These are phyloP conservation scores for Moelleriella libera DNA, from an alignment of 2,329 filamentous ascomycete genomes.

Conservation along the genomic window DNA sequence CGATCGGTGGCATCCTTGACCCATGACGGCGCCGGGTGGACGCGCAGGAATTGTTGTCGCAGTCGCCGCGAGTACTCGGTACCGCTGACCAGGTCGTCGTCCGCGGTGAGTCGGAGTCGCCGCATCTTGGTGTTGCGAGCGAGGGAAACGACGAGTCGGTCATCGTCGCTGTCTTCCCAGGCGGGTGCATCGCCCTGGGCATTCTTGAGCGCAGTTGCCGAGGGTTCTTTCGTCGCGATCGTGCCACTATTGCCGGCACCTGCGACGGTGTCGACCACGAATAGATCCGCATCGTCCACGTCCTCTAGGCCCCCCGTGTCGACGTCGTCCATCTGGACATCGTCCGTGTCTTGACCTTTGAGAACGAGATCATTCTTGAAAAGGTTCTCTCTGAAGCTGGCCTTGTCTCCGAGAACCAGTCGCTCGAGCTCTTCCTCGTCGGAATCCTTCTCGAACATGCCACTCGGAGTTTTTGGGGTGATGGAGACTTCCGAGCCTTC, in stretches of 20 bases:
- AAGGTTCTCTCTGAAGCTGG: conserved; percentile 66
- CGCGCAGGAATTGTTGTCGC: conserved; percentile 57
- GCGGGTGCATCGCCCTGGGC: conserved; percentile 35
- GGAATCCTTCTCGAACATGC: conserved; percentile 53
- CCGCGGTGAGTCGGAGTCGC: conserved; percentile 68
- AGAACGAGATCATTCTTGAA: conserved; percentile 25
- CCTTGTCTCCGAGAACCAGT: conserved; percentile 75
- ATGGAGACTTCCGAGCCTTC: conserved; percentile 13
- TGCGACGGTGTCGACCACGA: conserved; percentile 63
- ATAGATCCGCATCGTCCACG: conserved; percentile 64
- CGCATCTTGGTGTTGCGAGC: conserved; percentile 56
- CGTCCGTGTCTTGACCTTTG: conserved; percentile 25
- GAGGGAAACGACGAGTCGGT: conserved; percentile 71
- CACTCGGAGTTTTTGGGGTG: conserved; percentile 13
- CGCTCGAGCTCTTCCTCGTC: conserved; percentile 78
- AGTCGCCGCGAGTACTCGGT: conserved; percentile 73
- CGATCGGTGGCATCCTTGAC: conserved; percentile 35
- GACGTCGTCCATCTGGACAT: conserved; percentile 23
- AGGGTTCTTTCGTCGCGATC: conserved; percentile 9
- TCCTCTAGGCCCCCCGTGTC: conserved; percentile 42
- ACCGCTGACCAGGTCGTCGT: conserved; percentile 75
- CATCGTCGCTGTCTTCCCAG: conserved; percentile 96
- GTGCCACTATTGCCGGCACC: conserved; percentile 10
- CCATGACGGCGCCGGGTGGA: conserved; percentile 49
- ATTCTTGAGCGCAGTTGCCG: conserved; percentile 9